Percentiles rank a stretch among this genome's conserved stretches.
Evolutionary conservation across 2,329 filamentous ascomycete genomes (phyloP).

Genomic region (Penicillium expansum): DNA sequence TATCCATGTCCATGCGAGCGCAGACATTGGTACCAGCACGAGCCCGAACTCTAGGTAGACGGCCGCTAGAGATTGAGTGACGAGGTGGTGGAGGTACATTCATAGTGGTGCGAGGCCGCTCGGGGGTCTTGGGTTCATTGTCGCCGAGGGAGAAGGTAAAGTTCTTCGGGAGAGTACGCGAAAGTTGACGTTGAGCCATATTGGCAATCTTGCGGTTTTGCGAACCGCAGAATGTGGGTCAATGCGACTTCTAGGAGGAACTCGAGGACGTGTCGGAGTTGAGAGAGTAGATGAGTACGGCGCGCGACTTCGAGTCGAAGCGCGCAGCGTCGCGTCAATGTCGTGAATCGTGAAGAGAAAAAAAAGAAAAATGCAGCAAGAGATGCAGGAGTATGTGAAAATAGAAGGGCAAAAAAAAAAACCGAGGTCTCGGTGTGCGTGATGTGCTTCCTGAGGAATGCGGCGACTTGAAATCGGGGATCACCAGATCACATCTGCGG

Average conservation of each 20-base stretch:
- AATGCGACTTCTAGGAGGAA: conserved; percentile 10
- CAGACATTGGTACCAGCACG: conserved; percentile 39
- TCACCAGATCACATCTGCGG: conserved; percentile 29
- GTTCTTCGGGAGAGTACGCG: conserved; percentile 48
- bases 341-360: conserved; percentile 26
- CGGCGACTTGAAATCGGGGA: conserved; percentile 23
- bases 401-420: conserved; percentile 10
- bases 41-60: conserved; percentile 41
- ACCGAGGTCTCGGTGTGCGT: conserved; percentile 14
- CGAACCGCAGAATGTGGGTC: conserved; percentile 9
- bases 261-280: conserved; percentile 5
- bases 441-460: conserved; percentile 21
- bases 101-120: conserved; percentile 39
- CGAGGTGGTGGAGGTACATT: conserved; percentile 47
- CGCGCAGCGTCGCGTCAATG: conserved; percentile 16
- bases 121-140: conserved; percentile 44
- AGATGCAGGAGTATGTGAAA: conserved; percentile 1
- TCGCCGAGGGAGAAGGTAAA: conserved; percentile 43
- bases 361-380: conserved; percentile 15
- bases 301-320: conserved; percentile 12
- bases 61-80: conserved; percentile 42
- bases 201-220: conserved; percentile 10
- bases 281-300: conserved; percentile 2
- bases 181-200: conserved; percentile 44
- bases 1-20: conserved; percentile 35